Conservation (phyloP, 805 yeast species). For the Saccharomycopsis selenospora region DNA sequence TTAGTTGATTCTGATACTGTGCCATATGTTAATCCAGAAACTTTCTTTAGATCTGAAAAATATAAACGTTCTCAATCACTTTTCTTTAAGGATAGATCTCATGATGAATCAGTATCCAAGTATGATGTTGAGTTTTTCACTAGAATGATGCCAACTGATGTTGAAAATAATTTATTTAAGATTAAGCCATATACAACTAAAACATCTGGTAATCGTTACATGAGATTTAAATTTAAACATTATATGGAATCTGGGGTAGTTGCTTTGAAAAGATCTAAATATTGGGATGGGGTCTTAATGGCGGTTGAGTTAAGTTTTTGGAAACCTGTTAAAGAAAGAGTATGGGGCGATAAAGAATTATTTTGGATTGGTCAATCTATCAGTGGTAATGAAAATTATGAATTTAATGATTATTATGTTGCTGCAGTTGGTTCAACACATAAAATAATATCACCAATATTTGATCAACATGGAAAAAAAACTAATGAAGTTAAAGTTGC, state of each 20-base stretch:
- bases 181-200: slow-evolving; percentile 18
- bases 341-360: slow-evolving; percentile 76
- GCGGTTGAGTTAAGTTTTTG: slow-evolving; percentile 35
- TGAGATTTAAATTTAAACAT: slow-evolving; percentile 29
- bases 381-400: slow-evolving; percentile 32
- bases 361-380: slow-evolving; percentile 63
- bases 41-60: slow-evolving; percentile 29
- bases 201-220: slow-evolving; percentile 23
- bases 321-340: slow-evolving; percentile 35
- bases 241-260: slow-evolving; percentile 41
- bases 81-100: slow-evolving; percentile 41
- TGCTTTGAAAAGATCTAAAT: slow-evolving; percentile 40
- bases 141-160: slow-evolving; percentile 31
- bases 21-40: slow-evolving; percentile 33
- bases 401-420: slow-evolving; percentile 32
- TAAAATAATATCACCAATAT: no score
- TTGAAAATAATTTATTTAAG: slow-evolving; percentile 25
- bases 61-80: slow-evolving; percentile 31
- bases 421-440: slow-evolving; percentile 33
- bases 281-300: slow-evolving; percentile 44
- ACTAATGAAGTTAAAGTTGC: slow-evolving; percentile 3
- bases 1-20: slow-evolving; percentile 51
- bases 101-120: slow-evolving; percentile 15
- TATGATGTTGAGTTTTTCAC: slow-evolving; percentile 31
- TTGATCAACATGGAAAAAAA: neutral